Conservation (phyloP, 2,329 filamentous ascomycete genomes). For the Hypoxylon sp. region DNA sequence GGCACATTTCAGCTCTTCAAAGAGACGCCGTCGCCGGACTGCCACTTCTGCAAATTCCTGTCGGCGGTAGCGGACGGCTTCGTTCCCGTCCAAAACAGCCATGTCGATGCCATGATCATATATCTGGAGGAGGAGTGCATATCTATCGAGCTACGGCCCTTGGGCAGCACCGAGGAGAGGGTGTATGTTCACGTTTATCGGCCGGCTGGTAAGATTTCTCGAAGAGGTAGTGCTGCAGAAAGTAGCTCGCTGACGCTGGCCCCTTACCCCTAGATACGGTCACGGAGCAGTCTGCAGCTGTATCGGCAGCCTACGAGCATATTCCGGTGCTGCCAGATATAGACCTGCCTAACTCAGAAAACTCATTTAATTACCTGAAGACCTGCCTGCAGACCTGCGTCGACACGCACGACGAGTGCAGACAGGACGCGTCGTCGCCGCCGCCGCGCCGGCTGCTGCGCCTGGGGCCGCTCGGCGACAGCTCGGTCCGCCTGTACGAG, state of each 20-base stretch:
- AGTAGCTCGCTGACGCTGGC: not conserved
- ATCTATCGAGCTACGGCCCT: not conserved
- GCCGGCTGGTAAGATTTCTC: conserved; percentile 3
- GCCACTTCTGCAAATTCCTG: conserved; percentile 10
- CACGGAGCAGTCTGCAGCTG: not conserved
- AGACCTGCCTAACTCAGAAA: conserved; percentile 5
- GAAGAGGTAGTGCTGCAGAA: not conserved
- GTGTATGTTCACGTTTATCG: conserved; percentile 4
- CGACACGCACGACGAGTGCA: conserved; percentile 7
- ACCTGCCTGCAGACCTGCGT: conserved; percentile 7
- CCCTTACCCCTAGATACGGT: not conserved
- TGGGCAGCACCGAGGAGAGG: not conserved
- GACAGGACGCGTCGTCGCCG: not conserved
- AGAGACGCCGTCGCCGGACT: not conserved
- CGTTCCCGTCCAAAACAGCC: not conserved
- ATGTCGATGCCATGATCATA: not conserved
- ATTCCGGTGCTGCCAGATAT: conserved; percentile 8
- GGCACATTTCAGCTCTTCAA: conserved; percentile 1
- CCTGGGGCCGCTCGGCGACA: not conserved
- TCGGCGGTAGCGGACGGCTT: not conserved
- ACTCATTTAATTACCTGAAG: conserved; percentile 8
- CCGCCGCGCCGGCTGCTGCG: conserved; percentile 10
- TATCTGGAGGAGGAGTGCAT: not conserved
- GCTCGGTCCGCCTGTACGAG: not conserved
- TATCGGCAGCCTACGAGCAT: not conserved